Base-by-base conservation (phyloP, 2,329 filamentous ascomycete genomes). In the Ophiostoma angusticollis region DNA sequence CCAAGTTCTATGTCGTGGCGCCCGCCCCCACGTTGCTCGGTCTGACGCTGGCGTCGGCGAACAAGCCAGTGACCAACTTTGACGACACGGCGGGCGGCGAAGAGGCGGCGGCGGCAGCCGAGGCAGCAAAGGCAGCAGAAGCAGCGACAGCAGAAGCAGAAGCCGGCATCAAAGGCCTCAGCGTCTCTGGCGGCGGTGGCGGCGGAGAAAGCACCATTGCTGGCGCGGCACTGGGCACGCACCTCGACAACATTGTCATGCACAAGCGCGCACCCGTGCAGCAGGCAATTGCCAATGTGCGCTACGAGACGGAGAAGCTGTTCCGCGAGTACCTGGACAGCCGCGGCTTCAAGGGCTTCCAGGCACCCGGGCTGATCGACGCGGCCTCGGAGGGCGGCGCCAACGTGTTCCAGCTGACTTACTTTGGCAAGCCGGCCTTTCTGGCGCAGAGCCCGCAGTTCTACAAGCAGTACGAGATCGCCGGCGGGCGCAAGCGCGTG, bases 231-330 rank as follows among this genome's bases (percentile, higher is more conserved):
- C 75, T 96, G 58, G 76, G 78, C 54, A 93, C 85, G 1, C 78
- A 89, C 50, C 73, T 95, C 36, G 82, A 93, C 67, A 94, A 96
- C 70, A 78, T 84, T 44, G 84, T 84, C 37, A 82, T 98, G 65
- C 87, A 95, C 64, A 82, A 95, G 56, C 80, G 91, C 41, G 84
- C 85, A 1, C 84, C 86, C 45, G 81, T 93, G 45, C 93, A 91
- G 62, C 84, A 93, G 58, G 85, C 87, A 43, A 89, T 89, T 52
- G 64, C 67, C 60, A 62, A 68, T 46, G 60, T 70, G 19, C 60
- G 62, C 18, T 53, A 57, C 44, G 58, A 60, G 30, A 58, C 62
- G 17, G 59, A 65, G 48, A 54, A 58, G 40, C 49, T 60, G 14
- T 61, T 59, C 47, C 54, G 56, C 24, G 51, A 50, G 50, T 96